phyloP scores from a whole-genome alignment of 2,329 filamentous ascomycete species.

The Pestalotiopsis sp. region DNA sequence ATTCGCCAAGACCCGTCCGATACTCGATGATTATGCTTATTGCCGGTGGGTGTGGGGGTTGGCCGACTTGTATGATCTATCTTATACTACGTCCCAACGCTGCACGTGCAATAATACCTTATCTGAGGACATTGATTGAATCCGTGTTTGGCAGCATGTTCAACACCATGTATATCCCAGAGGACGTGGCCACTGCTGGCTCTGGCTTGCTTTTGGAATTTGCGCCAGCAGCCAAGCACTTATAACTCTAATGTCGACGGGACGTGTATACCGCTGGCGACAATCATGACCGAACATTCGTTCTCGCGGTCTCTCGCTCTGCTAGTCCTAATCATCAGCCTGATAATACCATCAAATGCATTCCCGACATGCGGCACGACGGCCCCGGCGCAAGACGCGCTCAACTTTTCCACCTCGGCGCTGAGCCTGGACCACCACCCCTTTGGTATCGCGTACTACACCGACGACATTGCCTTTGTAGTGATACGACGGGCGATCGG shows the following conservation, averaged over 20 bases:
- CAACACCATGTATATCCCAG: too few species aligned
- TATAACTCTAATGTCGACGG: background rate
- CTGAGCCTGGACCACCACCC: conserved; percentile 4
- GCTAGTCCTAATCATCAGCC: background rate
- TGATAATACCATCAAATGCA: background rate
- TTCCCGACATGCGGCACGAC: background rate
- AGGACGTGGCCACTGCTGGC: too few species aligned
- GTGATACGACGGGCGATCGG: background rate
- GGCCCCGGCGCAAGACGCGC: background rate
- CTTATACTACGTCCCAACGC: background rate
- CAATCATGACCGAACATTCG: background rate
- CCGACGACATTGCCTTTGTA: conserved; percentile 2
- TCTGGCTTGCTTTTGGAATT: too few species aligned
- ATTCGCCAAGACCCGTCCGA: background rate
- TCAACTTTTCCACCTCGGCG: background rate
- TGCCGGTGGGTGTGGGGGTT: background rate
- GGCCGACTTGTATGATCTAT: background rate
- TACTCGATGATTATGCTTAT: background rate
- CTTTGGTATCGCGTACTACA: conserved; percentile 5
- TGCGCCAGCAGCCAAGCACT: background rate
- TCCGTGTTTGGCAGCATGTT: too few species aligned
- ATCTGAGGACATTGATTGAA: too few species aligned
- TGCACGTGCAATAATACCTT: background rate
- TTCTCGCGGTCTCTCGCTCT: background rate
- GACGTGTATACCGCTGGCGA: background rate